phyloP scores from a whole-genome alignment of 2,329 filamentous ascomycete species.

The Aureobasidium uvarum region DNA sequence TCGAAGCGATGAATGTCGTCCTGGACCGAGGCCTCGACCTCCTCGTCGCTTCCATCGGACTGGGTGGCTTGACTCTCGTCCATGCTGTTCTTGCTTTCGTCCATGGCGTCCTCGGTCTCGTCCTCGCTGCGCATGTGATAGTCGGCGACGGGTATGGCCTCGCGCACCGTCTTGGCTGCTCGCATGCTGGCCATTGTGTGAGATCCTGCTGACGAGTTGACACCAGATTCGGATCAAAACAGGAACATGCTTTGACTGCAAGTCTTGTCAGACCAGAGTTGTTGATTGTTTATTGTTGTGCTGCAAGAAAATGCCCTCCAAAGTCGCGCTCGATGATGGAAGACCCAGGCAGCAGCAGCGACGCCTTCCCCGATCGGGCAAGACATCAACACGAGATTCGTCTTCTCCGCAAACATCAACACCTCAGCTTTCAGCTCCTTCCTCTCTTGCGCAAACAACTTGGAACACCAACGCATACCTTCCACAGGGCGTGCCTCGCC shows the following conservation, averaged over 20 bases:
- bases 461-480: not conserved
- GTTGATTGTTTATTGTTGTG: constrained; percentile 14
- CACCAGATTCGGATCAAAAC: not conserved
- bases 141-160: constrained; percentile 28
- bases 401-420: constrained; percentile 25
- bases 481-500: constrained; percentile 9
- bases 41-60: constrained; percentile 53
- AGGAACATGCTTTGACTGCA: not conserved
- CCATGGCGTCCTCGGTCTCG: constrained; percentile 36
- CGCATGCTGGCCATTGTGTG: constrained; percentile 26
- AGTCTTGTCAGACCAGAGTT: not conserved
- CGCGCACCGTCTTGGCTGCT: constrained; percentile 14
- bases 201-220: not conserved
- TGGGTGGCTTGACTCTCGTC: constrained; percentile 53
- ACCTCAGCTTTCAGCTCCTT: not conserved
- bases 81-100: constrained; percentile 51
- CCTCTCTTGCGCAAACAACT: not conserved
- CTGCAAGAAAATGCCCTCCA: constrained; percentile 3
- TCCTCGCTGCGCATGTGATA: constrained; percentile 28
- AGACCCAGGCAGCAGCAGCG: not conserved
- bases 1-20: constrained; percentile 88
- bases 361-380: constrained; percentile 19
- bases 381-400: constrained; percentile 19
- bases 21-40: constrained; percentile 65
- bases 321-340: not conserved